Evolutionary conservation across 441 rosid genomes (phyloP).

Genomic region (Pelargonium cotyledonis): DNA sequence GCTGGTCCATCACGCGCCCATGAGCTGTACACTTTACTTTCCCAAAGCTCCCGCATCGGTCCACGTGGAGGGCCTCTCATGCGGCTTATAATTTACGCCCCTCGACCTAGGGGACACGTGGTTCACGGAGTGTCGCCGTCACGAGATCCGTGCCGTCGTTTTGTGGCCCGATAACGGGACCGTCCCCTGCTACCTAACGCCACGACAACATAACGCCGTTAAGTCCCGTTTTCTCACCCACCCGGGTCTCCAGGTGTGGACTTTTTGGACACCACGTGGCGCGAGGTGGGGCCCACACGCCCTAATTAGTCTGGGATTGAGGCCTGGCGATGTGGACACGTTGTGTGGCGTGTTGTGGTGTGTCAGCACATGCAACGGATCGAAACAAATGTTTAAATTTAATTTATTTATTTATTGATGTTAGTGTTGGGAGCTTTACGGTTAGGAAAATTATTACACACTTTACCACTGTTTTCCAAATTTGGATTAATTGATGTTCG

Average conservation of each 20-base stretch:
- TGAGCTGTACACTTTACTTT: background rate
- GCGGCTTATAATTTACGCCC: background rate
- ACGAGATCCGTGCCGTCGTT: background rate
- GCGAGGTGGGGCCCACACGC: background rate
- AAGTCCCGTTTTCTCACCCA: background rate
- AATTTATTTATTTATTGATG: too few relatives aligned
- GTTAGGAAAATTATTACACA: background rate
- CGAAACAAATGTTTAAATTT: background rate
- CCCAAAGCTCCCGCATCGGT: background rate
- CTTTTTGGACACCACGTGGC: background rate
- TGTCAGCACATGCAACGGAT: background rate
- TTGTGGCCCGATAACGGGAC: background rate
- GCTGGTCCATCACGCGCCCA: background rate
- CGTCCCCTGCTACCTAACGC: background rate
- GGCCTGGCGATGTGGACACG: background rate
- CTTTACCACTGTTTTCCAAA: background rate
- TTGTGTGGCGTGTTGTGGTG: background rate
- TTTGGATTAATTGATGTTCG: background rate
- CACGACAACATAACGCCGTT: background rate
- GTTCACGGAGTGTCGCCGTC: background rate
- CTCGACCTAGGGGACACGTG: background rate
- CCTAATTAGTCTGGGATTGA: background rate
- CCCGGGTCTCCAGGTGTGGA: background rate
- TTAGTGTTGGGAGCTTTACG: background rate
- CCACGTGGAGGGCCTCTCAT: background rate